Base-by-base conservation (phyloP, 1,139 yeast genomes). In the Candida sp. region DNA sequence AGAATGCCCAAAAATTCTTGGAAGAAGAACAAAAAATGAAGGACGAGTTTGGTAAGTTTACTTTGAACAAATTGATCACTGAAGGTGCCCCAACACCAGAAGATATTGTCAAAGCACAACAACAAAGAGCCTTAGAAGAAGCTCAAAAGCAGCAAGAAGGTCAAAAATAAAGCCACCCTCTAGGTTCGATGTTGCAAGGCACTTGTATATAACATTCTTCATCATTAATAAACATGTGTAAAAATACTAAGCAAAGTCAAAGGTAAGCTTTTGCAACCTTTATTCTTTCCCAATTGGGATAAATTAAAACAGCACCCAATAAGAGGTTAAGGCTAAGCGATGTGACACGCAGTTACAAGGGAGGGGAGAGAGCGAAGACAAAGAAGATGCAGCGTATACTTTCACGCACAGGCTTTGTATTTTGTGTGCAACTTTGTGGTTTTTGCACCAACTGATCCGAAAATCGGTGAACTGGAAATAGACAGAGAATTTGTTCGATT, bases 31-130 rank as follows among this genome's bases (percentile, higher is more conserved):
- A 83, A 66, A 83, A 85, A 61, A 88, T 90, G 69, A 87, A 88
- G 72, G 96, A 90, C 63, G 80, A 89, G 71, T 81, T 88, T 68
- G 90, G 90, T 53, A 90, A 87, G 66, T 78, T 87, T 63, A 90
- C 97, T 35, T 78, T 92, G 65, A 90, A 88, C 72, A 91, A 90
- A 73, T 78, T 90, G 63, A 84, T 91, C 50, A 88, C 89, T 58
- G 96, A 91, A 67, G 96, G 96, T 58, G 79, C 88, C 60, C 97
- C 97, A 58, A 78, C 85, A 48, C 90, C 96, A 41, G 97, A 91
- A 69, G 96, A 89, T 55, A 84, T 90, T 63, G 89, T 93, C 63
- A 85, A 83, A 63, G 73, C 80, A 49, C 90, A 86, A 69, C 83
- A 70, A 47, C 80, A 75, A 63, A 60, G 66, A 54, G 66, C 66